Conservation (phyloP, 2,329 filamentous ascomycete genomes). For the Fusarium secorum region DNA sequence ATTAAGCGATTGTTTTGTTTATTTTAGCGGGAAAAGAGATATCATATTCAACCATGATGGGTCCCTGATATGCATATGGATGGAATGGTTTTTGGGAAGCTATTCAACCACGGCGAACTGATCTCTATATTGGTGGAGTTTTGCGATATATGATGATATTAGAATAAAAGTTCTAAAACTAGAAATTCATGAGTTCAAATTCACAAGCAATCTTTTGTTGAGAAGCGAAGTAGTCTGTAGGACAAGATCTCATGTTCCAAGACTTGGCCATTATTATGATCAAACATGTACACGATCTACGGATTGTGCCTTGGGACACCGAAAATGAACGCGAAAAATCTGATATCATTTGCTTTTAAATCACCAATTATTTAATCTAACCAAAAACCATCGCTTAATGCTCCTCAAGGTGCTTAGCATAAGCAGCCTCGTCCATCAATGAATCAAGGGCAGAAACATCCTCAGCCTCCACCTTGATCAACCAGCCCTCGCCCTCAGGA, state of each 20-base stretch:
- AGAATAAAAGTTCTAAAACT: conserved; percentile 20
- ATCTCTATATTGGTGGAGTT: conserved; percentile 29
- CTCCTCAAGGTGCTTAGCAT: conserved; percentile 49
- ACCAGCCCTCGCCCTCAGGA: conserved; percentile 81
- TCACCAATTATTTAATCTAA: conserved; percentile 14
- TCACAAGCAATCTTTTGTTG: background rate
- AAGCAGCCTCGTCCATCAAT: conserved; percentile 76
- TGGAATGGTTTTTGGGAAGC: conserved; percentile 28
- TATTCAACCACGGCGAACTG: conserved; percentile 36
- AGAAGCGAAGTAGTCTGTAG: background rate
- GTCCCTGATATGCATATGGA: conserved; percentile 15
- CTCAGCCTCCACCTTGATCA: conserved; percentile 77
- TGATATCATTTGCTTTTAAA: conserved; percentile 33
- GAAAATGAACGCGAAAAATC: background rate
- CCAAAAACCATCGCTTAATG: conserved; percentile 12
- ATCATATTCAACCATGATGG: conserved; percentile 40
- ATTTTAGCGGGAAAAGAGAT: conserved; percentile 13
- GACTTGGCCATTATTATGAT: background rate
- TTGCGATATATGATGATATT: conserved; percentile 14
- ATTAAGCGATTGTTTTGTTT: conserved; percentile 22
- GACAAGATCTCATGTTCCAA: background rate
- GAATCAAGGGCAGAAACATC: conserved; percentile 64
- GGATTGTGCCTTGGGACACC: background rate
- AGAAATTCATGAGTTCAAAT: conserved; percentile 2
- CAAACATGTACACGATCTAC: too few species aligned